These are phyloP conservation scores for Aspergillus brunneoviolaceus DNA, from an alignment of 2,329 filamentous ascomycete species.

Conservation along the genomic window DNA sequence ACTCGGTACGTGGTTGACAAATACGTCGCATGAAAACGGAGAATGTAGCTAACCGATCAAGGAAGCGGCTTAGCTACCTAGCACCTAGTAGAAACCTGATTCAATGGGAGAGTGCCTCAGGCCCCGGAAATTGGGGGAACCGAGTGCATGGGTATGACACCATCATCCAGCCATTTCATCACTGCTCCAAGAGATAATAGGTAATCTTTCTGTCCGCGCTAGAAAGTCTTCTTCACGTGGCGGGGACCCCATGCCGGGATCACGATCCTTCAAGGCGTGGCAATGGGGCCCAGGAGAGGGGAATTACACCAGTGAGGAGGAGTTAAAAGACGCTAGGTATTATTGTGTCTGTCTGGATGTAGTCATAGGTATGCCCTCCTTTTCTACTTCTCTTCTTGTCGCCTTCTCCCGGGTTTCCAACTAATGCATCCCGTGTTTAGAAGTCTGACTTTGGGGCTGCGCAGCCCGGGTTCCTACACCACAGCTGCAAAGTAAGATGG, in stretches of 20 bases:
- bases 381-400: neutral
- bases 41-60: neutral
- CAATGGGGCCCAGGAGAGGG: neutral
- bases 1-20: neutral
- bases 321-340: too few relatives aligned
- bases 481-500: neutral
- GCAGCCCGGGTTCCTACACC: neutral
- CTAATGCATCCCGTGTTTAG: neutral
- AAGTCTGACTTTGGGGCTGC: neutral
- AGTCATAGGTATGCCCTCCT: too few relatives aligned
- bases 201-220: neutral
- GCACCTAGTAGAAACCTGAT: neutral
- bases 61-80: constrained; percentile 5
- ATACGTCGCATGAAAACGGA: neutral
- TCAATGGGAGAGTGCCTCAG: neutral
- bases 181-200: neutral
- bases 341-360: too few relatives aligned
- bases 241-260: constrained; percentile 1
- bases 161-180: neutral
- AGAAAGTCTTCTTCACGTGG: constrained; percentile 7
- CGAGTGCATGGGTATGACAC: constrained; percentile 3
- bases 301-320: neutral
- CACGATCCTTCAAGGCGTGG: constrained; percentile 1
- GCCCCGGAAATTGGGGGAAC: neutral
- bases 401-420: neutral